Evolutionary conservation across 495 filamentous ascomycete genomes (phyloP).

Genomic region (Endocarpon pusillum): DNA sequence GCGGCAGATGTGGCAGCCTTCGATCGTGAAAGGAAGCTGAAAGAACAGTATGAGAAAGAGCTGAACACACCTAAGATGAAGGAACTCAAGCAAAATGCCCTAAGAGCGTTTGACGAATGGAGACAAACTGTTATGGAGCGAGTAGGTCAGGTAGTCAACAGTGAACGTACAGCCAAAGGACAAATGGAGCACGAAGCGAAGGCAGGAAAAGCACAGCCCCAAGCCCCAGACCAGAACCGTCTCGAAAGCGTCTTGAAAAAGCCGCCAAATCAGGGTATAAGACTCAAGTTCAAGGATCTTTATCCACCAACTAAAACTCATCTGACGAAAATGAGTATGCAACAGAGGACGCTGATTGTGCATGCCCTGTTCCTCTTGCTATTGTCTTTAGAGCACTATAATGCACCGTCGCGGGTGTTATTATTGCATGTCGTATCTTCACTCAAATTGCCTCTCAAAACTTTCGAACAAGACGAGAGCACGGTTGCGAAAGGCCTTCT

Average conservation of each 20-base stretch:
- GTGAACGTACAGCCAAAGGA: constrained; percentile 24
- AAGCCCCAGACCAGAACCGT: constrained; percentile 5
- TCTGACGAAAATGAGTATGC: constrained; percentile 22
- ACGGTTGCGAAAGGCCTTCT: constrained; percentile 59
- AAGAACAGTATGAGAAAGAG: constrained; percentile 12
- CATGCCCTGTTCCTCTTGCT: constrained; percentile 54
- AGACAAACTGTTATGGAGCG: constrained; percentile 39
- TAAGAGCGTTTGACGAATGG: constrained; percentile 50
- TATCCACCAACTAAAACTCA: constrained; percentile 30
- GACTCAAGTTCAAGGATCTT: constrained; percentile 22
- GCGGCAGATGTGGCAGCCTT: constrained; percentile 10
- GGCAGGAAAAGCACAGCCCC: background rate
- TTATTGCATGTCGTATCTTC: constrained; percentile 54
- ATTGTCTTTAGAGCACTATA: constrained; percentile 68
- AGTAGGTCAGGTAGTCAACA: constrained; percentile 48
- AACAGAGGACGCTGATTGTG: constrained; percentile 29
- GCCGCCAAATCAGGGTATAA: constrained; percentile 4
- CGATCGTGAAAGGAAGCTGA: constrained; percentile 13
- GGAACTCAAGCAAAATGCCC: constrained; percentile 20
- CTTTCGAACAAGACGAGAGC: constrained; percentile 54
- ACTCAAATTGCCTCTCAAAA: constrained; percentile 42
- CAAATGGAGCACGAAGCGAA: background rate
- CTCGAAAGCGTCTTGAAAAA: constrained; percentile 1
- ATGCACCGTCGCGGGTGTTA: constrained; percentile 55
- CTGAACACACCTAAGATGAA: constrained; percentile 14